Base-by-base conservation (phyloP, 2,329 filamentous ascomycete species). In the Lecanoromycetidae sp. region DNA sequence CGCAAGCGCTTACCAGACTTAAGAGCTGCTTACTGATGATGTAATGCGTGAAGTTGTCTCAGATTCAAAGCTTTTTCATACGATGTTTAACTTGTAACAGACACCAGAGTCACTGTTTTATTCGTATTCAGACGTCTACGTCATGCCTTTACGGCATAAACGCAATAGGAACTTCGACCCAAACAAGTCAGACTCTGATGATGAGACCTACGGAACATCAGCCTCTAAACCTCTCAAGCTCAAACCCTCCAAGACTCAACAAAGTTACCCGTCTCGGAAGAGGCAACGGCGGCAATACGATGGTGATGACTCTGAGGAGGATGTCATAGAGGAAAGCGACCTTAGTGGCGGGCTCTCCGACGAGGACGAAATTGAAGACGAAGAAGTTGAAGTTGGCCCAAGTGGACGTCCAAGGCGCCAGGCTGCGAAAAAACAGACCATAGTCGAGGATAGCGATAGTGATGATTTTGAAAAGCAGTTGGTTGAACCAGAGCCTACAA, bases 391-490 rank as follows among this genome's bases (percentile, higher is more conserved):
- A 58, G 41, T 60, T 55, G 26, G 55, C 57, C 22, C 66, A 15
- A 72, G 74, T 41, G 77, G 77, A 29, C 66, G 75, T 39, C 68
- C 71, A 36, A 70, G 73, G 54, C 71, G 78, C 52, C 67, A 67
- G 49, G 73, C 70, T n/a, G 71, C 73, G 9, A 72, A 72, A 57
- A 73, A 76, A 55, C 60, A 63, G 20, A 67, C 72, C 36, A 69
- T 67, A 26, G 80, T 80, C 66, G 70, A 76, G 53, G 76, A 79
- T 58, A 70, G 66, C 44, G 63, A 64, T 27, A 59, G 58, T 32
- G 57, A 61, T 7, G 69, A 68, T 52, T 62, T 61, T 46, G 63
- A 67, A 44, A 61, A 66, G 54, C 65, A 60, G 2, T 58, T 61
- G 25, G 59, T 58, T 25, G 57, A 55, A 12, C 50, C 57, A 13